Evolutionary conservation across 192 early-diverging fungal genomes (phyloP).

Genomic region (Backusella circina): DNA sequence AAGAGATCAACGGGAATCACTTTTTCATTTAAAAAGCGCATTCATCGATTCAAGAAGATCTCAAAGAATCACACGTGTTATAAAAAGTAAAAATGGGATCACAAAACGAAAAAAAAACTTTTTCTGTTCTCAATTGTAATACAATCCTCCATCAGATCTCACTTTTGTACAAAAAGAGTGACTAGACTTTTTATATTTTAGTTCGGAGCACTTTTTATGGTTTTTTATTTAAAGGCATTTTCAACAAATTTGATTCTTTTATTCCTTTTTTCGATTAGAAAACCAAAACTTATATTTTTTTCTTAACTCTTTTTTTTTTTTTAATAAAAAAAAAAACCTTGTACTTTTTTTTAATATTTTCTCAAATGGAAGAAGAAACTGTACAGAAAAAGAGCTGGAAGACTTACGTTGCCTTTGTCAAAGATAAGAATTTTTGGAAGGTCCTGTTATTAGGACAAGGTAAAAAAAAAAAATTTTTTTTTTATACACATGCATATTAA

Average conservation of each 20-base stretch:
- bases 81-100: neutral
- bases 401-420: constrained; percentile 22
- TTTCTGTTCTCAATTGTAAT: neutral
- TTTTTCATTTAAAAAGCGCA: too few species aligned
- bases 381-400: constrained; percentile 12
- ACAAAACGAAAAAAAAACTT: neutral
- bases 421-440: constrained; percentile 25
- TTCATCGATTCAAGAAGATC: too few species aligned
- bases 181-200: neutral
- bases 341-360: neutral
- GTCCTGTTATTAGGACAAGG: constrained; percentile 33
- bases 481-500: neutral
- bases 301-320: neutral
- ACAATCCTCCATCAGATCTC: neutral
- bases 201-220: neutral
- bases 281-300: neutral
- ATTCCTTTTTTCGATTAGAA: neutral
- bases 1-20: neutral
- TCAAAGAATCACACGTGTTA: neutral
- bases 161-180: neutral
- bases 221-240: neutral
- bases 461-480: constrained; percentile 1
- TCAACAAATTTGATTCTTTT: neutral
- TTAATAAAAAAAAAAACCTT: neutral
- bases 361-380: neutral